These are phyloP conservation scores for Alternaria arbusti DNA, from an alignment of 2,329 filamentous ascomycete species.

Conservation along the genomic window DNA sequence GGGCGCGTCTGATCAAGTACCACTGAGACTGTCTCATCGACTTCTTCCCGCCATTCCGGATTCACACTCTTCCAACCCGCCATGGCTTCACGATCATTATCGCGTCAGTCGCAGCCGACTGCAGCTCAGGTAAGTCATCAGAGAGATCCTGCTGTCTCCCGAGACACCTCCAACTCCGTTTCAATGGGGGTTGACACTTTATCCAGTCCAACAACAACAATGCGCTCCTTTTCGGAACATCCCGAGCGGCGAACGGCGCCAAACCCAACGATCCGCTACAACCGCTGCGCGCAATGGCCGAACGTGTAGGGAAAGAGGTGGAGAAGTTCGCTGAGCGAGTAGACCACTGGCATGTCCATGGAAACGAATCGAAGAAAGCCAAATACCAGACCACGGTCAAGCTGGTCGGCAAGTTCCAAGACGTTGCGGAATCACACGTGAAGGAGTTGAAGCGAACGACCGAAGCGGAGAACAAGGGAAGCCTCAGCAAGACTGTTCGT, in stretches of 20 bases:
- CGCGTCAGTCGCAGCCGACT: constrained; percentile 34
- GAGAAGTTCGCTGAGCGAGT: constrained; percentile 84
- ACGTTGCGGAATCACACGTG: constrained; percentile 60
- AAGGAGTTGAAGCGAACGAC: constrained; percentile 54
- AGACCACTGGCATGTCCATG: constrained; percentile 67
- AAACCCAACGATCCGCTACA: constrained; percentile 56
- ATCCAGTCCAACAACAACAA: constrained; percentile 18
- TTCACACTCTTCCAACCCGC: neutral
- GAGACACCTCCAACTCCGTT: neutral
- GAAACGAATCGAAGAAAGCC: constrained; percentile 46
- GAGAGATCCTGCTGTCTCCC: constrained; percentile 1
- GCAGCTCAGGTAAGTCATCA: constrained; percentile 31
- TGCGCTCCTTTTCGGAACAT: constrained; percentile 17
- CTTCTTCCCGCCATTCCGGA: neutral
- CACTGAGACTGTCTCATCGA: neutral
- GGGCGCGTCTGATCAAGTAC: neutral
- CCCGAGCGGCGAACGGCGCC: constrained; percentile 21
- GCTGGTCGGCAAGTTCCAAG: constrained; percentile 51
- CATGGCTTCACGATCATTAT: constrained; percentile 37
- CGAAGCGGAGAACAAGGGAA: constrained; percentile 46
- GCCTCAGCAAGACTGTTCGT: constrained; percentile 39
- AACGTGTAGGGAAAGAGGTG: constrained; percentile 78
- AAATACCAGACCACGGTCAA: constrained; percentile 59
- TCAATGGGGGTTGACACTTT: neutral
- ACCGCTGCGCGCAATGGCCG: constrained; percentile 68